A percentile compares a stretch with the other conserved stretches of the same genome.
phyloP scores from a whole-genome alignment of 352 stramenopile genomes.

The Thalassiosira allenii region DNA sequence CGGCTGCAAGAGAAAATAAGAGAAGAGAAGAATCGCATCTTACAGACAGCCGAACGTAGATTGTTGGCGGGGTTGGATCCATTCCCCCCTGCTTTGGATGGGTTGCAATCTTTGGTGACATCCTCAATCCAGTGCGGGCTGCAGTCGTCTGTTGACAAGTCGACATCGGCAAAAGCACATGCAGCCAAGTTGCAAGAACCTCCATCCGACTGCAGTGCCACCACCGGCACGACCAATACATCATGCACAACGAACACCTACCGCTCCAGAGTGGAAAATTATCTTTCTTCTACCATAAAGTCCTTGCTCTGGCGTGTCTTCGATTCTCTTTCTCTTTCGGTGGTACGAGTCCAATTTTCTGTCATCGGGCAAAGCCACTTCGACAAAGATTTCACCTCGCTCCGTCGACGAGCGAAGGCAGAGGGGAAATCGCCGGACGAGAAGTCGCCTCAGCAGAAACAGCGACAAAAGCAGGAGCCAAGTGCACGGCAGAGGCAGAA shows the following conservation, averaged over 20 bases:
- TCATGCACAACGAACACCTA: constrained; percentile 10
- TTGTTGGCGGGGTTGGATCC: constrained; percentile 60
- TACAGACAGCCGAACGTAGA: constrained; percentile 60
- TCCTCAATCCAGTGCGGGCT: constrained; percentile 37
- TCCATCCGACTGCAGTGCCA: constrained; percentile 8
- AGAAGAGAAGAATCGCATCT: constrained; percentile 61
- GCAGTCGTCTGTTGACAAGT: constrained; percentile 6
- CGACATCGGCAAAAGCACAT: neutral
- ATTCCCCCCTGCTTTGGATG: constrained; percentile 48
- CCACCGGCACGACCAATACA: constrained; percentile 1
- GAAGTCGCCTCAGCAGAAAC: neutral
- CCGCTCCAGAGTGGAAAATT: constrained; percentile 55
- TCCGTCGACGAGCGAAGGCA: constrained; percentile 2
- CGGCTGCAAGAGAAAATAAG: constrained; percentile 34
- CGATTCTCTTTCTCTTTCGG: constrained; percentile 57
- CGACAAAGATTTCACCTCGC: constrained; percentile 48
- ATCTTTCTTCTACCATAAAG: constrained; percentile 54
- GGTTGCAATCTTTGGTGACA: constrained; percentile 46
- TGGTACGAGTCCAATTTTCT: constrained; percentile 52
- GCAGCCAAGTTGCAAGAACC: too few species aligned
- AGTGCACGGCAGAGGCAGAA: too few species aligned
- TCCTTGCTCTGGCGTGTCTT: constrained; percentile 62
- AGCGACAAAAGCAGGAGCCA: constrained; percentile 19
- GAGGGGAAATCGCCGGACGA: neutral
- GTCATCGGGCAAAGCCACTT: constrained; percentile 60